Conservation (phyloP, 2,329 filamentous ascomycete genomes). For the Aspergillus sp. region DNA sequence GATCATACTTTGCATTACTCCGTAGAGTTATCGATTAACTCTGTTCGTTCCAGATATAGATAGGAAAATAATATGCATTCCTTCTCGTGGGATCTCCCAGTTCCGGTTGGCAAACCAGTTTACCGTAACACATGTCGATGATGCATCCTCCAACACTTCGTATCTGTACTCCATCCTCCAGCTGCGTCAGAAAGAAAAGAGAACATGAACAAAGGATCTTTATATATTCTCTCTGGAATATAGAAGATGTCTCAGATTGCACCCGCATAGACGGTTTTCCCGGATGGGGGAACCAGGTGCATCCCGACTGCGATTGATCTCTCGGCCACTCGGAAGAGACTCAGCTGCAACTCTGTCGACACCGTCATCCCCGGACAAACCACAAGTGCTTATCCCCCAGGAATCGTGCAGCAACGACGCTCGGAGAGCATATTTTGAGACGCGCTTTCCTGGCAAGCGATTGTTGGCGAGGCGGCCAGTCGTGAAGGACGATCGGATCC, state of each 20-base stretch:
- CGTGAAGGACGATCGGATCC: background rate
- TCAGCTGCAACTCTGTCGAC: background rate
- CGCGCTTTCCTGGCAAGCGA: slow-evolving; percentile 1
- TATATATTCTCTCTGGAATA: too few relatives aligned
- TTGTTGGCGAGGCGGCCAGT: slow-evolving; percentile 18
- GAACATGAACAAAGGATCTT: too few relatives aligned
- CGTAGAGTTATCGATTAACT: background rate
- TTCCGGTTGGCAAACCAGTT: background rate
- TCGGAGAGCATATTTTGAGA: background rate
- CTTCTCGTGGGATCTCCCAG: background rate
- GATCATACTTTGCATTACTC: background rate
- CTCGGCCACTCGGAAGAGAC: background rate
- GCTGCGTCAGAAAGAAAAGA: background rate
- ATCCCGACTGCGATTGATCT: background rate
- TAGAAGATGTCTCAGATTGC: background rate
- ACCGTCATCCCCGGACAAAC: background rate
- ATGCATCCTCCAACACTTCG: background rate
- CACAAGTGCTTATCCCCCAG: background rate
- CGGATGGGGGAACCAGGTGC: background rate
- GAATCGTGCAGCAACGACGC: background rate
- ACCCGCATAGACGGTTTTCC: background rate
- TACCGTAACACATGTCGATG: background rate
- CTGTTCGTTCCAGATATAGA: too few relatives aligned
- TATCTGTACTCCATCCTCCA: background rate
- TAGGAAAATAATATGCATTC: too few relatives aligned